phyloP scores from a whole-genome alignment of 2,329 filamentous ascomycete species.

The Tolypocladium pustulatum region DNA sequence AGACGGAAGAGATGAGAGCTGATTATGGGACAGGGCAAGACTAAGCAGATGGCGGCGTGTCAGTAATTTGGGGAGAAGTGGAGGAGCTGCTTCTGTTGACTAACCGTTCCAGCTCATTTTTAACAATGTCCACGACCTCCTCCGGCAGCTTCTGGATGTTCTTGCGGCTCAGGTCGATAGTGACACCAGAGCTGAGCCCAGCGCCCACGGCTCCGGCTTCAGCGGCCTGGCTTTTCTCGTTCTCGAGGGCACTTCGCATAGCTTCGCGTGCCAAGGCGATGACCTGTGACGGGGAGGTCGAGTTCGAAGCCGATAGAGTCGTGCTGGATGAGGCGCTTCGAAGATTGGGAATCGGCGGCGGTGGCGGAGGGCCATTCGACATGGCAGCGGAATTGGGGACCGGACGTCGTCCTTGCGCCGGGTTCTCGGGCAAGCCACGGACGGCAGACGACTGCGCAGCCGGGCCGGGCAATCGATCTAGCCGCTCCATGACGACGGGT shows the following conservation, averaged over 20 bases:
- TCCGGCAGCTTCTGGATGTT: conserved; percentile 62
- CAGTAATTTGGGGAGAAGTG: conserved; percentile 5
- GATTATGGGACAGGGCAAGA: conserved; percentile 73
- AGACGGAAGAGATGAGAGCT: conserved; percentile 55
- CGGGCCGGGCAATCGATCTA: conserved; percentile 19
- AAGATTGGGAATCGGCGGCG: conserved; percentile 34
- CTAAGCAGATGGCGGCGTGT: conserved; percentile 27
- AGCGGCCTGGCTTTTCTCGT: conserved; percentile 54
- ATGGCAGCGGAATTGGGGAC: conserved; percentile 26
- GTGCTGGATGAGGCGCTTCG: conserved; percentile 36
- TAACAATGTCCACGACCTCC: conserved; percentile 65
- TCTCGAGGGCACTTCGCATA: conserved; percentile 56
- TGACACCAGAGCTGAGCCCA: conserved; percentile 59
- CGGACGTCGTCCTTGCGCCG: conserved; percentile 25
- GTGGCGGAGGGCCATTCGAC: conserved; percentile 28
- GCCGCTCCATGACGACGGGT: conserved; percentile 21
- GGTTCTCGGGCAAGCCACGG: conserved; percentile 30
- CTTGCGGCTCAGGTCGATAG: conserved; percentile 68
- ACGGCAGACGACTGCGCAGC: conserved; percentile 14
- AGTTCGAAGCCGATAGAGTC: conserved; percentile 36
- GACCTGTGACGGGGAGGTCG: conserved; percentile 52
- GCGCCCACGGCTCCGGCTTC: conserved; percentile 48
- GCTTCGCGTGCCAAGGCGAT: conserved; percentile 55
- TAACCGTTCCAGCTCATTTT: conserved; percentile 62
- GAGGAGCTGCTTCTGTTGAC: conserved; percentile 11